Percentiles rank a stretch among this genome's conserved stretches.
phyloP scores from a whole-genome alignment of 768 basidiomycete species.

The Boletus rubropictus region DNA sequence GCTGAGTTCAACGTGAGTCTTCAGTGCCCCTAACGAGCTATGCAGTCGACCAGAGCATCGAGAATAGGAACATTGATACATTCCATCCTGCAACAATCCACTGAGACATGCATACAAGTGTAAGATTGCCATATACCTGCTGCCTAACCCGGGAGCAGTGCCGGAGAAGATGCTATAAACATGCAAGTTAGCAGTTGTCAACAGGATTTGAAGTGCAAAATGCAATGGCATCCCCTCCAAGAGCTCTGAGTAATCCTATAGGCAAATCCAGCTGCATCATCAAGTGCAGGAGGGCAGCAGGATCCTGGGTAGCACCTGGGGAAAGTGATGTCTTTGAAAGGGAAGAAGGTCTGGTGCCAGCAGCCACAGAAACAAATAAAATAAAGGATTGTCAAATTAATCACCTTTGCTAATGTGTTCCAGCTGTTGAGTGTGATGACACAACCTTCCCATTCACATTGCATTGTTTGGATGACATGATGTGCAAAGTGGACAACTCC shows the following conservation, averaged over 20 bases:
- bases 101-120: not conserved
- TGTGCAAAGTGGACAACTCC: constrained; percentile 19
- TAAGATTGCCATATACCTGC: constrained; percentile 6
- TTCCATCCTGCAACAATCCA: constrained; percentile 18
- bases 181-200: constrained; percentile 7
- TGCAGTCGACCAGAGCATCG: constrained; percentile 28
- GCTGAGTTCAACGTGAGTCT: constrained; percentile 27
- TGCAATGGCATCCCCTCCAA: constrained; percentile 8
- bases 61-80: constrained; percentile 21
- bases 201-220: not conserved
- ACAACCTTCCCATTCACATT: constrained; percentile 29
- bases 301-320: constrained; percentile 5
- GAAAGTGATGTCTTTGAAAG: not conserved
- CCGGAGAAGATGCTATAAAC: constrained; percentile 21
- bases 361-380: constrained; percentile 1
- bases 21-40: constrained; percentile 13
- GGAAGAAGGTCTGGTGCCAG: constrained; percentile 3
- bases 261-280: constrained; percentile 6
- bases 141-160: constrained; percentile 20
- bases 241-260: constrained; percentile 20
- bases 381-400: constrained; percentile 5
- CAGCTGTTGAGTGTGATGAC: constrained; percentile 25
- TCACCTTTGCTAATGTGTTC: constrained; percentile 28
- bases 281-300: constrained; percentile 11
- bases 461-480: constrained; percentile 20